Evolutionary conservation across 495 filamentous ascomycete species (phyloP).

Genomic region (Tuber borchii): DNA sequence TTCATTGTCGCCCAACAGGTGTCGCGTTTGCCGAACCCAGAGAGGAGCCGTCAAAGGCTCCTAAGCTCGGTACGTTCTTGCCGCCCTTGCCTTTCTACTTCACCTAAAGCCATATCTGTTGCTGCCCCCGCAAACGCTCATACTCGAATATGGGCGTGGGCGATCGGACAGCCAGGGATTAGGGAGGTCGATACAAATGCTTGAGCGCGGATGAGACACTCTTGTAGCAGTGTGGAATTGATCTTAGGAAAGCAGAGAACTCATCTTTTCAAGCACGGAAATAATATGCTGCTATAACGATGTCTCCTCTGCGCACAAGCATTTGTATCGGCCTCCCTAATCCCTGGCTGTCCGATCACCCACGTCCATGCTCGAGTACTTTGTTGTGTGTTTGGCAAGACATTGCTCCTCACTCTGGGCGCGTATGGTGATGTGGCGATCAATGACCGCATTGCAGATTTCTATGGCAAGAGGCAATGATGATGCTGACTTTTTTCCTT

Average conservation of each 20-base stretch:
- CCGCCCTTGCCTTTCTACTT: neutral
- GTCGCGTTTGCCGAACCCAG: neutral
- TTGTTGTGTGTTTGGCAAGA: neutral
- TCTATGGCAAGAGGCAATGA: neutral
- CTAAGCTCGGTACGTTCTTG: neutral
- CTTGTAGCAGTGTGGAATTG: too few species aligned
- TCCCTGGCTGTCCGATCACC: too few species aligned
- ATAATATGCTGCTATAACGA: too few species aligned
- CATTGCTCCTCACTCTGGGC: slow-evolving; percentile 1
- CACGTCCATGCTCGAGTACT: too few species aligned
- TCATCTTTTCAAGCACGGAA: too few species aligned
- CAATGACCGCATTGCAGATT: neutral
- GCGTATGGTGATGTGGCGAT: neutral
- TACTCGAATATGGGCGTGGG: too few species aligned
- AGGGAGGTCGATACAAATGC: too few species aligned
- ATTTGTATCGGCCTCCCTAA: too few species aligned
- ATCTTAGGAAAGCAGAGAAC: too few species aligned
- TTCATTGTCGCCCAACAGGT: neutral
- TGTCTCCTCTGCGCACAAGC: too few species aligned
- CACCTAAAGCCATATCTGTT: neutral
- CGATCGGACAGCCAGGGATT: too few species aligned
- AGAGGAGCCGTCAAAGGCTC: neutral
- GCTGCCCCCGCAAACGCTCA: neutral
- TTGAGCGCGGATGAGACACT: too few species aligned
- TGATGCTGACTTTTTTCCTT: neutral